phyloP scores from a whole-genome alignment of 768 basidiomycete species.

The Hypsizygus marmoreus region DNA sequence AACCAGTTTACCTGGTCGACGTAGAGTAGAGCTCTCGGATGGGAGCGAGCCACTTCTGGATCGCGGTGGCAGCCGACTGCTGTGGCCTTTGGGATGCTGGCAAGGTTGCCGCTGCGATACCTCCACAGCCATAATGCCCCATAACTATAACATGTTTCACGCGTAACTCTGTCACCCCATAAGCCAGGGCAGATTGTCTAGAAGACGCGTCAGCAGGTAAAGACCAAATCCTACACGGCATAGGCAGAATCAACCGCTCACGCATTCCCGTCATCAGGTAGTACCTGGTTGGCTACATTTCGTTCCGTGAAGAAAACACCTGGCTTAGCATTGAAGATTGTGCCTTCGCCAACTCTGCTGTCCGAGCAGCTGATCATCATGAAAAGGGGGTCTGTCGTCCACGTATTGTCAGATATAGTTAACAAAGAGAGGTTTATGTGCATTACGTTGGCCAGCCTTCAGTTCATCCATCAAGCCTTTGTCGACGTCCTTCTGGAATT shows the following conservation, averaged over 20 bases:
- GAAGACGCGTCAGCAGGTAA: not conserved
- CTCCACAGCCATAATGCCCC: constrained; percentile 28
- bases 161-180: constrained; percentile 16
- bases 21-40: constrained; percentile 22
- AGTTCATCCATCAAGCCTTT: too few relatives aligned
- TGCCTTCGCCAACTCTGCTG: constrained; percentile 23
- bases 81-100: constrained; percentile 9
- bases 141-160: constrained; percentile 25
- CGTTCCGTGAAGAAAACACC: constrained; percentile 24
- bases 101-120: constrained; percentile 20
- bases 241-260: constrained; percentile 6
- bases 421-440: too few relatives aligned
- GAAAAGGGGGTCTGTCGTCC: constrained; percentile 18
- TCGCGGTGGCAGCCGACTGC: constrained; percentile 9
- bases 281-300: constrained; percentile 25
- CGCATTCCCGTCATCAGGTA: constrained; percentile 18
- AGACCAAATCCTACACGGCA: not conserved
- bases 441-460: constrained; percentile 37
- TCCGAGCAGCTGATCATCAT: constrained; percentile 24
- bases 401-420: too few relatives aligned
- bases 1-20: constrained; percentile 19
- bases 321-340: constrained; percentile 22
- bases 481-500: too few relatives aligned
- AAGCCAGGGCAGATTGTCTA: constrained; percentile 22
- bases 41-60: constrained; percentile 25